phyloP scores from a whole-genome alignment of 768 basidiomycete species.

The Agaricus bisporus region DNA sequence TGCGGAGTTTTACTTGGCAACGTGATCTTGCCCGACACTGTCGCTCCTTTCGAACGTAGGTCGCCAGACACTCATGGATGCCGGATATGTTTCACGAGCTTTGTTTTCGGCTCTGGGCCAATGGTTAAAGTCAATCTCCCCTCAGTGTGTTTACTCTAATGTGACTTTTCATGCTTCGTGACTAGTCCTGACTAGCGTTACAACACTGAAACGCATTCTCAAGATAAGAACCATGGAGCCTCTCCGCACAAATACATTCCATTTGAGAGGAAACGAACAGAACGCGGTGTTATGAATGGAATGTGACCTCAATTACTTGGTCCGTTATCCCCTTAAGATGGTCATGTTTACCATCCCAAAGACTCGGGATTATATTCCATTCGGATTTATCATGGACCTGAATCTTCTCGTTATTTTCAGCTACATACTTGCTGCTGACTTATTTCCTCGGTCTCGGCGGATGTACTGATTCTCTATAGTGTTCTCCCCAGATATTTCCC shows the following conservation, averaged over 20 bases:
- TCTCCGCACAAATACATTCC: not conserved
- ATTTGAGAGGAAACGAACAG: not conserved
- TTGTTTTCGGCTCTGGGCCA: too few relatives aligned
- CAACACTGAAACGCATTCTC: not conserved
- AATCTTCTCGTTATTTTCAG: not conserved
- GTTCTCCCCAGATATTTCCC: not conserved
- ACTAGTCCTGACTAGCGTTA: too few relatives aligned
- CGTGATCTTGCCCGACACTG: not conserved
- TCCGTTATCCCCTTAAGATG: slow-evolving; percentile 1
- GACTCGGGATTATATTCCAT: not conserved
- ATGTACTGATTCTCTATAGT: not conserved
- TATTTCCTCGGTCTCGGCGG: slow-evolving; percentile 8
- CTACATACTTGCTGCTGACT: too few relatives aligned
- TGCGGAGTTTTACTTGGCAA: too few relatives aligned
- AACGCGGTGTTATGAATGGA: not conserved
- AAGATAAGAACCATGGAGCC: not conserved
- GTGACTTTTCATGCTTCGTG: not conserved
- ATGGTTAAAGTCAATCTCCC: too few relatives aligned
- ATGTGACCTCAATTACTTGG: not conserved
- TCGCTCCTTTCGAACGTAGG: not conserved
- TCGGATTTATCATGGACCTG: slow-evolving; percentile 4
- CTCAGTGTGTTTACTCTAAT: not conserved
- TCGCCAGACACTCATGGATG: too few relatives aligned
- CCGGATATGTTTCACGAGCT: too few relatives aligned
- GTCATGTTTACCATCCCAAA: not conserved